phyloP scores from a whole-genome alignment of 2,329 filamentous ascomycete genomes.

The Ampelomyces quisqualis region DNA sequence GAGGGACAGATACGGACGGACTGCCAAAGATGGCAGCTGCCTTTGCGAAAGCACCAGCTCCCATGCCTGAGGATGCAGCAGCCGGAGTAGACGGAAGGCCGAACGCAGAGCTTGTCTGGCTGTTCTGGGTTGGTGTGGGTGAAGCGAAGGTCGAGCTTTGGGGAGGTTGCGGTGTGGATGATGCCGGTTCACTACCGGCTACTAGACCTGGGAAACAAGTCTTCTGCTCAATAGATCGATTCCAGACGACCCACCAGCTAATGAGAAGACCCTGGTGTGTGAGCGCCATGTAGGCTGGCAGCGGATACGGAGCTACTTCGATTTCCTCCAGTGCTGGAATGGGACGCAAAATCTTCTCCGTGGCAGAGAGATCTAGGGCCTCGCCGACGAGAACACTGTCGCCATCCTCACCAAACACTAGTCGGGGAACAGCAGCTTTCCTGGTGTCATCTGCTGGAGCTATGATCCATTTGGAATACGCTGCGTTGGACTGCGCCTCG shows the following conservation, averaged over 20 bases:
- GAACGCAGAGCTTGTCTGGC: slow-evolving; percentile 13
- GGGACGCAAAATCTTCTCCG: slow-evolving; percentile 74
- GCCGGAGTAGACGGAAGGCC: slow-evolving; percentile 16
- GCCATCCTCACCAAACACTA: slow-evolving; percentile 44
- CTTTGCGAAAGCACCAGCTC: slow-evolving; percentile 10
- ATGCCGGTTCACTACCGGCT: slow-evolving; percentile 38
- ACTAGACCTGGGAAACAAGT: slow-evolving; percentile 72
- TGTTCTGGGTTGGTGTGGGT: slow-evolving; percentile 9
- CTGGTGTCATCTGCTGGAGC: slow-evolving; percentile 73
- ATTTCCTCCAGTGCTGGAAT: slow-evolving; percentile 76
- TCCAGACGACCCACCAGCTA: slow-evolving; percentile 90
- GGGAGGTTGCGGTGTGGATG: slow-evolving; percentile 31
- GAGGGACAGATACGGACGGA: slow-evolving; percentile 15
- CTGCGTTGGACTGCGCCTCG: slow-evolving; percentile 60
- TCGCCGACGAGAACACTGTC: slow-evolving; percentile 80
- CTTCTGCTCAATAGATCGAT: slow-evolving; percentile 75
- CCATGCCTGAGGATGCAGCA: slow-evolving; percentile 2
- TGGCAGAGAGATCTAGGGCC: slow-evolving; percentile 79
- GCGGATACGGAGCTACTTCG: slow-evolving; percentile 72
- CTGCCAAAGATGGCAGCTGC: slow-evolving; percentile 29
- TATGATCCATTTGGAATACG: slow-evolving; percentile 70
- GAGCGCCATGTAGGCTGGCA: slow-evolving; percentile 80
- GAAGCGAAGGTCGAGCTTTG: slow-evolving; percentile 18
- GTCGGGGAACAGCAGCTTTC: slow-evolving; percentile 63
- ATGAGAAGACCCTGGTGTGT: slow-evolving; percentile 86